Evolutionary conservation across 2,329 filamentous ascomycete genomes (phyloP), one percentile per base, ranked within the genome.

Genomic region (Alternaria hordeiaustralica): DNA sequence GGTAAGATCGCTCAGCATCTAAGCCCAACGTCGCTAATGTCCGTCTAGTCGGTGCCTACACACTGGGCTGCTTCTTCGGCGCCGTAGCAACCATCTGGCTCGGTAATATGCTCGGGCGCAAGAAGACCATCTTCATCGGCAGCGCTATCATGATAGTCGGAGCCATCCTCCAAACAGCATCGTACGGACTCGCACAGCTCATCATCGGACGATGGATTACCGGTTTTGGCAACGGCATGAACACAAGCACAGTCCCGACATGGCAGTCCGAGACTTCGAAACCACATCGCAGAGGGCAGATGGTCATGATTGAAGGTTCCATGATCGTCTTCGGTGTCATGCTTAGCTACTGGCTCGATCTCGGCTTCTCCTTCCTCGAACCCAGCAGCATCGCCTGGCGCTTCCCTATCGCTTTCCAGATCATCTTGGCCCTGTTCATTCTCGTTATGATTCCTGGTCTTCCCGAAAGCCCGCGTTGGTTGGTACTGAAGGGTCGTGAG

Each of bases 101-200:
- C 9, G 89, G 88, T 28, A 89, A 91, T 65, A 79, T 83, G 10
- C 83, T 89, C 44, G 88, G 88, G 23, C 82, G 88, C 33, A 83
- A 84, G 73, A 80, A 85, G 43, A 85, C 84, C 2, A 88, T 89
- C 56, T 87, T 90, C 69, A 81, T 87, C n/a, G 89, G 89, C 15
- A 85, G 84, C 9, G 65, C 80, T 11, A 84, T 90, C 67, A 87
- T 89, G 83, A 80, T 88, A 15, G 58, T 89, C 33, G 88, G 88
- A 13, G 87, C 87, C 33, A 80, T 86, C 9, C 84, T 91, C 41
- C 89, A 91, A 71, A 78, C 86, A 13, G 76, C 83, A 12, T 82
- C 84, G 2, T 85, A 82, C 66, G 75, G 80, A 64, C 80, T 84
- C 10, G 79, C 77, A 20, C 79, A 81, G 54, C 81, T 85, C 20